Evolutionary conservation across 768 basidiomycete species (phyloP), one percentile per base, ranked within the genome.

Genomic region (Fomitopsis serialis): DNA sequence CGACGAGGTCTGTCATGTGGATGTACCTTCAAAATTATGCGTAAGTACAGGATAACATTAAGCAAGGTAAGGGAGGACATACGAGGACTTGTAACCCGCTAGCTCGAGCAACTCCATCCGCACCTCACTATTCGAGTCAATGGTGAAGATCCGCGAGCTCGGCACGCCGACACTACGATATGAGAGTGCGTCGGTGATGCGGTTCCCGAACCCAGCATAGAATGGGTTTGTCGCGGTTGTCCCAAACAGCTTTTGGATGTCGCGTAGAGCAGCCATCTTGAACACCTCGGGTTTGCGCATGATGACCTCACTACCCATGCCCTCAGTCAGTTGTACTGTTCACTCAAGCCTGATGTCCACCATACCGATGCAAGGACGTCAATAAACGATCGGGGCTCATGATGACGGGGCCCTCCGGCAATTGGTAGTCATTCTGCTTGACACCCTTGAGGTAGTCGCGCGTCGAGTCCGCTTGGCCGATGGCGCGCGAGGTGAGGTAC

Each of bases 221-320:
- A 98, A 99, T 0, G 94, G 88, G 58, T 81, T 87, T 58, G 79
- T 76, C 29, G 75, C 70, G 25, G 75, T 75, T 35, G 85, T 81
- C 5, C 89, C 89, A 64, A 98, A 99, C 6, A 98, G 68, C 21
- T 93, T 77, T 59, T 91, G 91, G 50, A 98, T 96, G 70, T 98
- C 97, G 42, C 94, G 80, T 54, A 98, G 72, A 71, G 95, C 98
- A 1, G 96, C 94, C 97, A 99, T 99, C 74, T 99, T 99, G 80
- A 99, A 99, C n/a, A 98, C 81, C 65, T 99, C 97, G 0, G 97
- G 97, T 69, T 98, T 98, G 35, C 95, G 87, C 88, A 98, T 90
- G 64, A 99, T 96, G 15, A 99, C 96, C 72, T 99, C 97, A 3
- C 94, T 97, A 25, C 21, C 13, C 2, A 35, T n/a, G 3, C 21